These are phyloP conservation scores for Coemansia umbellata DNA, from an alignment of 192 early-diverging fungal species.

Conservation along the genomic window DNA sequence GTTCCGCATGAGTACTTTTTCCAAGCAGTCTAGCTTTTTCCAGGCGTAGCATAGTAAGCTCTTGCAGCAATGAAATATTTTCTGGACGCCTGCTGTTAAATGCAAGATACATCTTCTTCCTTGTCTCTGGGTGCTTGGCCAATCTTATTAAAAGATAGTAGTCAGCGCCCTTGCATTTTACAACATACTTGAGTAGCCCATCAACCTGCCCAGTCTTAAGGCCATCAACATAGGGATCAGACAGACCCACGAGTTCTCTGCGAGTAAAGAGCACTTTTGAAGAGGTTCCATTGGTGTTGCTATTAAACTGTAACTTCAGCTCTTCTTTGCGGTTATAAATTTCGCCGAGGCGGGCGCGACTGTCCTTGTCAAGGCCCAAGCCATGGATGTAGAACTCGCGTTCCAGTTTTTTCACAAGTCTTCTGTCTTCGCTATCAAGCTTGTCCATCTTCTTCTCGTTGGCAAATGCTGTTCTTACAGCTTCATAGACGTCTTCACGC, in stretches of 20 bases:
- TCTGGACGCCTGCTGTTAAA: constrained; percentile 45
- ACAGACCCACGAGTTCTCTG: neutral
- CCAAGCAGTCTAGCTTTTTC: constrained; percentile 54
- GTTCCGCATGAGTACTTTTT: constrained; percentile 58
- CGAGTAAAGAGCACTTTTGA: constrained; percentile 1
- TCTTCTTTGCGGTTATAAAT: constrained; percentile 1
- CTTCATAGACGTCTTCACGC: constrained; percentile 57
- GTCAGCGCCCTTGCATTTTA: constrained; percentile 62
- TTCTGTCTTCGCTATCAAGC: constrained; percentile 53
- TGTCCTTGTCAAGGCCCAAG: constrained; percentile 9
- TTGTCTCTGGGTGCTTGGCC: constrained; percentile 38
- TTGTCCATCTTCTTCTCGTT: constrained; percentile 17
- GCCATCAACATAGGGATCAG: constrained; percentile 4
- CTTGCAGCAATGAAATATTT: constrained; percentile 55
- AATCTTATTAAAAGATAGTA: constrained; percentile 23
- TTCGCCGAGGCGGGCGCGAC: neutral
- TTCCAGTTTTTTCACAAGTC: constrained; percentile 58
- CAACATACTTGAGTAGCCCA: constrained; percentile 54
- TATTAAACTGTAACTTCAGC: neutral
- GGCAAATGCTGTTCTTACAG: constrained; percentile 43
- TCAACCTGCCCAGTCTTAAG: constrained; percentile 34
- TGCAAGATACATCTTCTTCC: constrained; percentile 42
- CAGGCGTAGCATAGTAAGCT: constrained; percentile 43
- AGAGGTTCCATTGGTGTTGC: neutral
- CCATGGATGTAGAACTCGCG: constrained; percentile 62